These are phyloP conservation scores for Mycena sp. DNA, from an alignment of 1,284 basidiomycete genomes.

Conservation along the genomic window DNA sequence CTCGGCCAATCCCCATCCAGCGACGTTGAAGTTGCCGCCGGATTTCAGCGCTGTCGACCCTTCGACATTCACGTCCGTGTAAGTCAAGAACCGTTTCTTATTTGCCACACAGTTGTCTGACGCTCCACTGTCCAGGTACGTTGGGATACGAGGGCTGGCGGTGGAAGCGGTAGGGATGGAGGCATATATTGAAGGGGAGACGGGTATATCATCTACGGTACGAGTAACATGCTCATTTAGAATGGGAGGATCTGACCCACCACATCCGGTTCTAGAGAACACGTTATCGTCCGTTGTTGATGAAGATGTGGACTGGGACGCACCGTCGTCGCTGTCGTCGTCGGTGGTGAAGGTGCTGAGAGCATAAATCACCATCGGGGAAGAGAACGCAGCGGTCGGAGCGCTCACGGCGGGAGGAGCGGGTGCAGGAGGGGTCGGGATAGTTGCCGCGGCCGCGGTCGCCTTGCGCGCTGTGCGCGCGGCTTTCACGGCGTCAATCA, in stretches of 20 bases:
- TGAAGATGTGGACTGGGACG: not conserved
- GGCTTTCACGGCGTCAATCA: too few species aligned
- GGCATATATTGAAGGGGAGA: conserved; percentile 5
- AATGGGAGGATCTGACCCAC: conserved; percentile 15
- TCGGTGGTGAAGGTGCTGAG: not conserved
- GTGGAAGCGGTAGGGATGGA: not conserved
- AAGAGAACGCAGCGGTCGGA: not conserved
- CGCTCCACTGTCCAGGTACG: too few species aligned
- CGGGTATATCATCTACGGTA: not conserved
- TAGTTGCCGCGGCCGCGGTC: too few species aligned
- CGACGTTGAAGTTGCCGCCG: conserved; percentile 1
- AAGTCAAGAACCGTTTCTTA: too few species aligned
- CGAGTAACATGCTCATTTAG: conserved; percentile 14
- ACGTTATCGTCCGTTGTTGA: not conserved
- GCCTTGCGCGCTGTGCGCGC: too few species aligned
- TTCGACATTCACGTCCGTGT: too few species aligned
- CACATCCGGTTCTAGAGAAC: conserved; percentile 7
- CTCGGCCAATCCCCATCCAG: conserved; percentile 3
- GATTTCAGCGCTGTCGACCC: too few species aligned
- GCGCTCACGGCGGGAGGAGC: not conserved
- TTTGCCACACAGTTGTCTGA: too few species aligned
- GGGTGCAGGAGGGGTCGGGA: not conserved
- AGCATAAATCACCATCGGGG: not conserved
- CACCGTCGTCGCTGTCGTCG: not conserved
- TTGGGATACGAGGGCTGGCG: not conserved